Percentiles rank a stretch among this genome's conserved stretches.
phyloP scores from a whole-genome alignment of 2,329 filamentous ascomycete species.

The Cercospora zeina region DNA sequence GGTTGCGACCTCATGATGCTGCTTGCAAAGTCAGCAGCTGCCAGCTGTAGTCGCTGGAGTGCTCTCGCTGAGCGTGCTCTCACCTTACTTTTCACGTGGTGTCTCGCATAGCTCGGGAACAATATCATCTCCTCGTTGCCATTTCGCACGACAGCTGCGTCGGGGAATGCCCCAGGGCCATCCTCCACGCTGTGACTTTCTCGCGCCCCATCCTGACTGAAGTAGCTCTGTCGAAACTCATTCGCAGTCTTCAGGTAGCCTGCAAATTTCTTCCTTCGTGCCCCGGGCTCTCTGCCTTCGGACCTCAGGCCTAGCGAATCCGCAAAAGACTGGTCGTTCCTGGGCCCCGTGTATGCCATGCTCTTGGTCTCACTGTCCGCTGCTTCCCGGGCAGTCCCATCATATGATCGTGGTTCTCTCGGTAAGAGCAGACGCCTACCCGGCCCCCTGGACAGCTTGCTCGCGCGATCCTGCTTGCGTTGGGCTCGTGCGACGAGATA shows the following conservation, averaged over 20 bases:
- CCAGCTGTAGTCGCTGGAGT: neutral
- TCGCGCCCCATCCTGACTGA: constrained; percentile 41
- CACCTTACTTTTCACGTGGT: constrained; percentile 59
- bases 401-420: constrained; percentile 27
- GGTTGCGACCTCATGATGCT: constrained; percentile 23
- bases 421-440: constrained; percentile 4
- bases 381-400: constrained; percentile 34
- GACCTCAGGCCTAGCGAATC: constrained; percentile 38
- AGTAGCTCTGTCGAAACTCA: constrained; percentile 67
- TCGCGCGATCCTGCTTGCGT: constrained; percentile 31
- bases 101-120: constrained; percentile 89
- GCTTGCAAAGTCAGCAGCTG: constrained; percentile 4
- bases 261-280: constrained; percentile 75
- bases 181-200: constrained; percentile 30
- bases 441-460: constrained; percentile 21
- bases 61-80: constrained; percentile 23
- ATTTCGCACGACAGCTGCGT: constrained; percentile 75
- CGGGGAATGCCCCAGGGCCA: constrained; percentile 68
- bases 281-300: constrained; percentile 60
- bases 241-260: constrained; percentile 71
- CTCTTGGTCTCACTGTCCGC: constrained; percentile 21
- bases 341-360: constrained; percentile 38
- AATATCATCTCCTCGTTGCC: constrained; percentile 91
- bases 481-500: constrained; percentile 40
- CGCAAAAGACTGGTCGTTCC: constrained; percentile 40